These are phyloP conservation scores for Ophiostoma montium DNA, from an alignment of 2,329 filamentous ascomycete genomes.

Conservation along the genomic window DNA sequence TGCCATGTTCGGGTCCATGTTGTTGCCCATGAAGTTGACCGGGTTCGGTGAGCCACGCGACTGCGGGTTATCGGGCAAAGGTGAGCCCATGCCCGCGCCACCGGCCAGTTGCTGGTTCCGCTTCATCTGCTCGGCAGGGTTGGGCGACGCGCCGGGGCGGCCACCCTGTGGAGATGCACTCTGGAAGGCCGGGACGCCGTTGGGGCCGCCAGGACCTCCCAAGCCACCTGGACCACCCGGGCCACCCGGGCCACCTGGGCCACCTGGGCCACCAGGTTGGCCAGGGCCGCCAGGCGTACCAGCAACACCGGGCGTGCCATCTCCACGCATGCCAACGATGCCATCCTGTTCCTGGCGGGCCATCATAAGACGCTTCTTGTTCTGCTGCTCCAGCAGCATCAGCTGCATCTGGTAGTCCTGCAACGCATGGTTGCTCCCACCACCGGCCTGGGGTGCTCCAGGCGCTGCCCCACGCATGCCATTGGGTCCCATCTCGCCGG, in stretches of 20 bases:
- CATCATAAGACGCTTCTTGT: constrained; percentile 76
- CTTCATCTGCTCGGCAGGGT: constrained; percentile 67
- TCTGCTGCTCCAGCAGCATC: constrained; percentile 71
- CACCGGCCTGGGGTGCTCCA: constrained; percentile 27
- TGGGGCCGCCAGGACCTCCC: constrained; percentile 36
- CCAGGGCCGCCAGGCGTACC: constrained; percentile 29
- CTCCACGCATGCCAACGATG: constrained; percentile 27
- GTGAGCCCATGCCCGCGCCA: constrained; percentile 54
- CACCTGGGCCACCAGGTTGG: constrained; percentile 30
- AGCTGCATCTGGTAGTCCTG: constrained; percentile 85
- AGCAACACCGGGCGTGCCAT: constrained; percentile 14
- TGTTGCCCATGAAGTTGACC: constrained; percentile 45
- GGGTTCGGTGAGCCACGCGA: constrained; percentile 52
- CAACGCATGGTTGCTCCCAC: constrained; percentile 60
- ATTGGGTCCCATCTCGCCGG: constrained; percentile 42
- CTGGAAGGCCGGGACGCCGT: constrained; percentile 45
- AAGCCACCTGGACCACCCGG: constrained; percentile 39
- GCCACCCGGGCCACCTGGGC: constrained; percentile 24
- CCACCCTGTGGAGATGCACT: constrained; percentile 57
- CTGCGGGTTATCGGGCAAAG: constrained; percentile 53
- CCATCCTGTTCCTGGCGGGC: constrained; percentile 66
- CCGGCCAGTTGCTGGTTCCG: constrained; percentile 62
- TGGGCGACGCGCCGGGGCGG: constrained; percentile 59
- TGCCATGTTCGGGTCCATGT: constrained; percentile 41
- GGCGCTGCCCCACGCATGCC: constrained; percentile 34